A percentile compares a stretch with the other conserved stretches of the same genome.
Conservation (phyloP, 2,329 filamentous ascomycete genomes). For the Aspergillus calidoustus region DNA sequence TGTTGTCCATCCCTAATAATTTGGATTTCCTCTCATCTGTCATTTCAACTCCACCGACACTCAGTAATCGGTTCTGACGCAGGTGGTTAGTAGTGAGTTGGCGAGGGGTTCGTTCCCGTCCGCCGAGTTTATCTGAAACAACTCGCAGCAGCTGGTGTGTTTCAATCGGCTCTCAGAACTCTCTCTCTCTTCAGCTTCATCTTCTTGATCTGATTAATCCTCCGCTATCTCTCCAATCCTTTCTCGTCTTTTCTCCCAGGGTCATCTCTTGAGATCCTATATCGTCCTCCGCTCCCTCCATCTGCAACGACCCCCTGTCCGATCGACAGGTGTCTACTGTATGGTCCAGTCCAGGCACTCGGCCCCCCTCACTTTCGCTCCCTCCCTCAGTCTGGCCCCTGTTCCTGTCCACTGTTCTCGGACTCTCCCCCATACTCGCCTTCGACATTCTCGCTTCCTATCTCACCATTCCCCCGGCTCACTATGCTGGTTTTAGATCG, state of each 20-base stretch:
- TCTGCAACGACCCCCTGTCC: constrained; percentile 7
- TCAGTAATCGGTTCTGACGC: background rate
- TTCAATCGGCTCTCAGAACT: constrained; percentile 19
- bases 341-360: constrained; percentile 17
- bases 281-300: constrained; percentile 4
- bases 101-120: constrained; percentile 20
- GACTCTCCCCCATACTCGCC: constrained; percentile 4
- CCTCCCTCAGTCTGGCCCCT: constrained; percentile 15
- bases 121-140: constrained; percentile 28
- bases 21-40: background rate
- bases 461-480: constrained; percentile 9
- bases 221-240: constrained; percentile 5
- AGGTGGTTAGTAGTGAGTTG: constrained; percentile 4
- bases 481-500: constrained; percentile 16
- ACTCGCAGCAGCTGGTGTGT: constrained; percentile 20
- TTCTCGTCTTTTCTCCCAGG: constrained; percentile 4
- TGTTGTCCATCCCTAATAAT: constrained; percentile 12
- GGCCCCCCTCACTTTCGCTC: constrained; percentile 15
- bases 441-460: background rate
- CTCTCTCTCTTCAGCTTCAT: constrained; percentile 4
- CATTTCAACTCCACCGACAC: background rate
- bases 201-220: constrained; percentile 15
- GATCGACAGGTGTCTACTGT: constrained; percentile 18
- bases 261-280: constrained; percentile 6
- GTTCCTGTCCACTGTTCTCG: constrained; percentile 11